phyloP scores from a whole-genome alignment of 768 basidiomycete species.

The Podaxis sp. region DNA sequence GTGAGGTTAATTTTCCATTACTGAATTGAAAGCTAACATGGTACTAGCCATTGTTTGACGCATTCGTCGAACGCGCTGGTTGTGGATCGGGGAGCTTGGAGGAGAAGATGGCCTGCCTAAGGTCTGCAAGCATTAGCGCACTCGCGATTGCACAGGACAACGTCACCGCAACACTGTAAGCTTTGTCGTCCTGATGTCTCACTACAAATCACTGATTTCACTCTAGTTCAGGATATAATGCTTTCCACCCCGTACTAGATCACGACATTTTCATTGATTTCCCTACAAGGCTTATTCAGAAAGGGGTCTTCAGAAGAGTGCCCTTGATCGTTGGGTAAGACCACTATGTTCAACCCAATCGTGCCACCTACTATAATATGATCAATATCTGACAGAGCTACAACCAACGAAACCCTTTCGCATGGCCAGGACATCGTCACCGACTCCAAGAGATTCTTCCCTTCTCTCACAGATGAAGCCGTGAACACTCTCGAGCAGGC shows the following conservation, averaged over 20 bases:
- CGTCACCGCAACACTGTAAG: slow-evolving; percentile 40
- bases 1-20: slow-evolving; percentile 30
- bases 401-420: slow-evolving; percentile 59
- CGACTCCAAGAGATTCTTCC: slow-evolving; percentile 43
- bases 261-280: slow-evolving; percentile 48
- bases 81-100: slow-evolving; percentile 40
- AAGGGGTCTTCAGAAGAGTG: slow-evolving; percentile 47
- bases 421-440: slow-evolving; percentile 37
- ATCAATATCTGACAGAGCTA: slow-evolving; percentile 34
- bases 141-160: slow-evolving; percentile 57
- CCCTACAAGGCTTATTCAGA: slow-evolving; percentile 45
- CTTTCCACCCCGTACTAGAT: slow-evolving; percentile 57
- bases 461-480: slow-evolving; percentile 40
- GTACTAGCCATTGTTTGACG: slow-evolving; percentile 50
- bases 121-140: slow-evolving; percentile 49
- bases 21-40: background rate
- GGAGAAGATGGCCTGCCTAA: slow-evolving; percentile 44
- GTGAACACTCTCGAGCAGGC: slow-evolving; percentile 36
- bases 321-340: slow-evolving; percentile 60
- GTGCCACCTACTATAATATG: background rate
- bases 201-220: background rate
- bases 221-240: slow-evolving; percentile 40
- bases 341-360: background rate
- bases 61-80: slow-evolving; percentile 48
- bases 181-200: background rate